These are phyloP conservation scores for Lipomyces sp. DNA, from an alignment of 805 yeast species.

Conservation along the genomic window DNA sequence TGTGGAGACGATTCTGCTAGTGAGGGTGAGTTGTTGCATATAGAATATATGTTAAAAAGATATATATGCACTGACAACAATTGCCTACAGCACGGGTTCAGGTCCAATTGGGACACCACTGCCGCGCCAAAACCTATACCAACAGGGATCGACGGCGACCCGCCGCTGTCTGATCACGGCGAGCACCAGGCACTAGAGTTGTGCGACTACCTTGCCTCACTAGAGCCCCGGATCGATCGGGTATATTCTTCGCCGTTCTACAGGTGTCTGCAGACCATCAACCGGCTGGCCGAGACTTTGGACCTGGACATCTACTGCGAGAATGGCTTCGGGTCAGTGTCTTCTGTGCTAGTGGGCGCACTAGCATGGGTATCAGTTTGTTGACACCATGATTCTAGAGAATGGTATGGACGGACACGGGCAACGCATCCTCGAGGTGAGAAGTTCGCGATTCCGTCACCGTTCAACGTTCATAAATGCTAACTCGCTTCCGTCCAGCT, in stretches of 20 bases:
- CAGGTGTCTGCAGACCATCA: constrained; percentile 79
- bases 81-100: constrained; percentile 69
- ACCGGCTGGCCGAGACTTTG: constrained; percentile 61
- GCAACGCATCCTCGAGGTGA: constrained; percentile 58
- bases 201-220: constrained; percentile 54
- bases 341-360: neutral
- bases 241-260: constrained; percentile 82
- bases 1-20: too few relatives aligned
- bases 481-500: constrained; percentile 36
- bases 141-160: constrained; percentile 88
- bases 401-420: constrained; percentile 80
- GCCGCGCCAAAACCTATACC: constrained; percentile 70
- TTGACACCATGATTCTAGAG: too few relatives aligned
- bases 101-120: constrained; percentile 77
- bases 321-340: constrained; percentile 62
- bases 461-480: neutral
- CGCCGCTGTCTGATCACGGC: constrained; percentile 84
- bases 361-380: too few relatives aligned
- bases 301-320: constrained; percentile 64
- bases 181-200: constrained; percentile 81
- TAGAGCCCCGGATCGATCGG: constrained; percentile 60
- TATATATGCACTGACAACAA: neutral
- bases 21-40: too few relatives aligned
- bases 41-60: too few relatives aligned
- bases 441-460: constrained; percentile 6